Conservation (phyloP, 2,329 filamentous ascomycete genomes). For the Trichoderma sp. region DNA sequence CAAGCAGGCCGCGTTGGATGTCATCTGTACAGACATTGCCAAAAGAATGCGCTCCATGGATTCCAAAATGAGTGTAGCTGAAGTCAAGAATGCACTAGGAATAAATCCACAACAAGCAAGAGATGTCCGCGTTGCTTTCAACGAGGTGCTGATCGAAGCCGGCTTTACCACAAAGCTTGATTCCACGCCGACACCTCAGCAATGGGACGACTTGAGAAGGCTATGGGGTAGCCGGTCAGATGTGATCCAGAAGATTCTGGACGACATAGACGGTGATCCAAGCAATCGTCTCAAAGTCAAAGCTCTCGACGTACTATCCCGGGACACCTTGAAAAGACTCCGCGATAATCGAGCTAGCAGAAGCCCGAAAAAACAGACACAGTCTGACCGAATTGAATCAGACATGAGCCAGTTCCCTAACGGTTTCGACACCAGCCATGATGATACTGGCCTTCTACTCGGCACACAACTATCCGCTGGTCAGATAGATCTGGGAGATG, state of each 20-base stretch:
- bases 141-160: slow-evolving; percentile 63
- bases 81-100: slow-evolving; percentile 65
- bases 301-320: slow-evolving; percentile 69
- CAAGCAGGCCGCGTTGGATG: slow-evolving; percentile 71
- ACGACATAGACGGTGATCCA: slow-evolving; percentile 52
- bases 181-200: slow-evolving; percentile 66
- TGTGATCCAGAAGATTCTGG: slow-evolving; percentile 57
- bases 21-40: slow-evolving; percentile 79
- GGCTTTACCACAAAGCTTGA: slow-evolving; percentile 74
- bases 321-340: slow-evolving; percentile 76
- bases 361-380: slow-evolving; percentile 39
- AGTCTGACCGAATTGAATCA: neutral
- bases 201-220: slow-evolving; percentile 70
- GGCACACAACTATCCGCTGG: slow-evolving; percentile 22
- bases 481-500: slow-evolving; percentile 28
- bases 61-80: slow-evolving; percentile 68
- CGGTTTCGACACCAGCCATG: neutral
- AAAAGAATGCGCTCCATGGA: slow-evolving; percentile 71
- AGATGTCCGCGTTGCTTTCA: slow-evolving; percentile 65
- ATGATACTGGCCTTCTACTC: slow-evolving; percentile 26
- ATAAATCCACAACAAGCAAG: slow-evolving; percentile 52
- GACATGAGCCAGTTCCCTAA: neutral
- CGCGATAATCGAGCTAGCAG: slow-evolving; percentile 65
- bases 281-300: slow-evolving; percentile 58
- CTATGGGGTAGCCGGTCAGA: slow-evolving; percentile 64